Percentiles rank a stretch among this genome's conserved stretches.
Evolutionary conservation across 371 early-diverging fungal species (phyloP).

Genomic region (Lichtheimia hyalospora): DNA sequence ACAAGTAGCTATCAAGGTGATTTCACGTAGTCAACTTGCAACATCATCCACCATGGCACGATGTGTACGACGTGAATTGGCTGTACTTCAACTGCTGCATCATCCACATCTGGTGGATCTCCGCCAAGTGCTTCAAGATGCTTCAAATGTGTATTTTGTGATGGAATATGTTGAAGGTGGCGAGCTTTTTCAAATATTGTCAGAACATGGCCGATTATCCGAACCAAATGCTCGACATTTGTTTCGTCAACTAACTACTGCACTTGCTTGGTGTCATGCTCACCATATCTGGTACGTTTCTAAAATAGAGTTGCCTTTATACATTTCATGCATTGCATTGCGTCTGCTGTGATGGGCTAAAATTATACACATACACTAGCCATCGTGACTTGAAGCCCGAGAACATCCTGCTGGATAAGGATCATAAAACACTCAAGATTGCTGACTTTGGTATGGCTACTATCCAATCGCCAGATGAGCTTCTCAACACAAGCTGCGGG

Average conservation of each 20-base stretch:
- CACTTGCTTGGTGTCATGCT: conserved; percentile 90
- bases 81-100: conserved; percentile 85
- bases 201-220: conserved; percentile 78
- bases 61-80: conserved; percentile 88
- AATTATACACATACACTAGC: conserved; percentile 16
- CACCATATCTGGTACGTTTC: conserved; percentile 78
- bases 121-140: conserved; percentile 81
- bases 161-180: conserved; percentile 96
- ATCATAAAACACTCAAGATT: conserved; percentile 73
- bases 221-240: conserved; percentile 86
- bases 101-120: conserved; percentile 89
- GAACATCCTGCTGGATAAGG: conserved; percentile 67
- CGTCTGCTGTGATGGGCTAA: too few relatives aligned
- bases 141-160: conserved; percentile 76
- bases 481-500: conserved; percentile 82
- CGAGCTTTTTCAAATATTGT: conserved; percentile 90
- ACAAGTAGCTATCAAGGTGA: conserved; percentile 89
- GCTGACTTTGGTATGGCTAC: conserved; percentile 88
- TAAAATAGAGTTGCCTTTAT: neutral
- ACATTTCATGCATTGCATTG: neutral
- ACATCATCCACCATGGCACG: conserved; percentile 57
- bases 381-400: conserved; percentile 72
- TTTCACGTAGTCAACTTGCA: conserved; percentile 61
- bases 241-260: conserved; percentile 92
- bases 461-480: conserved; percentile 58